Conservation (phyloP, 2,329 filamentous ascomycete genomes). For the Whalleya microplaca region DNA sequence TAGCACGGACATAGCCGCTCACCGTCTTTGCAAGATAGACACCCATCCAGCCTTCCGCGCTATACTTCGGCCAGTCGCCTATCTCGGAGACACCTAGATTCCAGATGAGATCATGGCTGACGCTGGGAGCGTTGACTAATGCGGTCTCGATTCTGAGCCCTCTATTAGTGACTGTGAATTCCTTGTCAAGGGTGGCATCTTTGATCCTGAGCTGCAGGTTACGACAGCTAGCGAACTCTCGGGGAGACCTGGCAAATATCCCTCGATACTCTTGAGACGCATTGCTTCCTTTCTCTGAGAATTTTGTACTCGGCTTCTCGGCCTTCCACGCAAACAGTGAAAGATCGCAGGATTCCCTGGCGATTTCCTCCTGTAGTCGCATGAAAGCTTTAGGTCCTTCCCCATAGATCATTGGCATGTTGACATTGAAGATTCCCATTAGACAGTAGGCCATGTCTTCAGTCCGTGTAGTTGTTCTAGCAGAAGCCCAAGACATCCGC, state of each 20-base stretch:
- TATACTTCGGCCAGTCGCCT: too few species aligned
- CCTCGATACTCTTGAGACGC: conserved; percentile 2
- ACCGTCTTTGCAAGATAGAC: too few species aligned
- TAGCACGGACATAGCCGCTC: too few species aligned
- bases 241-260: conserved; percentile 8
- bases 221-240: conserved; percentile 2
- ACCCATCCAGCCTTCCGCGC: too few species aligned
- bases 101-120: too few species aligned
- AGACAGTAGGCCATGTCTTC: conserved; percentile 3
- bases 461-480: not conserved
- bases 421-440: not conserved
- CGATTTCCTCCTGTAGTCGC: too few species aligned
- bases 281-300: too few species aligned
- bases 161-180: conserved; percentile 8
- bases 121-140: not conserved
- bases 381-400: not conserved
- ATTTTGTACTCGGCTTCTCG: too few species aligned
- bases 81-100: too few species aligned
- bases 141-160: conserved; percentile 5
- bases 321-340: too few species aligned
- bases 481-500: not conserved
- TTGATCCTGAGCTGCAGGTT: not conserved
- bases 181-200: conserved; percentile 1
- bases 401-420: conserved; percentile 1
- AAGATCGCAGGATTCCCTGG: too few species aligned